Evolutionary conservation across 1,284 basidiomycete species (phyloP).

Genomic region (Ganoderma multipileum): DNA sequence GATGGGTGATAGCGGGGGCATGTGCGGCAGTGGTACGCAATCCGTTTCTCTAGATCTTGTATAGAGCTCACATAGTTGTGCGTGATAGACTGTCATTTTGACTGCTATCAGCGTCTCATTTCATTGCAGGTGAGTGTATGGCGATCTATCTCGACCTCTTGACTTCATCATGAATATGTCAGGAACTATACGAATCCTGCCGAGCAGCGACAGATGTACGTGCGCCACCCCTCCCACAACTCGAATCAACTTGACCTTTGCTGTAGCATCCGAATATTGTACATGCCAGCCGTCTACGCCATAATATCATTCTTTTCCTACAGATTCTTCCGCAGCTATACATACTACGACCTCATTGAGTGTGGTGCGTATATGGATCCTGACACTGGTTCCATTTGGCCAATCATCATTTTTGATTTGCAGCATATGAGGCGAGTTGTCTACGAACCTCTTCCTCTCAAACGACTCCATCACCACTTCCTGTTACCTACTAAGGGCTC

Average conservation of each 20-base stretch:
- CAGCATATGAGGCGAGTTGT: slow-evolving; percentile 53
- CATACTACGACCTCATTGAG: slow-evolving; percentile 82
- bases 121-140: slow-evolving; percentile 62
- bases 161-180: neutral
- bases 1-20: slow-evolving; percentile 76
- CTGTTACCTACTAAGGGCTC: neutral
- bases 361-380: slow-evolving; percentile 55
- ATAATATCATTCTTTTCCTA: slow-evolving; percentile 90
- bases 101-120: slow-evolving; percentile 59
- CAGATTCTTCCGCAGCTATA: slow-evolving; percentile 82
- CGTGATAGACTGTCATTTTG: slow-evolving; percentile 63
- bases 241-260: neutral
- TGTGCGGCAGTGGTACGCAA: slow-evolving; percentile 65
- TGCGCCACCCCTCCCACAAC: slow-evolving; percentile 11
- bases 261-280: slow-evolving; percentile 71
- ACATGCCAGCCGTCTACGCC: slow-evolving; percentile 85
- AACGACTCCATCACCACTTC: neutral
- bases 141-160: neutral
- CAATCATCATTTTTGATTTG: neutral
- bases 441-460: neutral
- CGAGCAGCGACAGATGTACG: slow-evolving; percentile 81
- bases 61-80: neutral
- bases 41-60: neutral
- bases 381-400: slow-evolving; percentile 8
- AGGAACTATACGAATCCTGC: slow-evolving; percentile 72